Conservation (phyloP, 2,329 filamentous ascomycete genomes). For the Epichloe glyceriae region DNA sequence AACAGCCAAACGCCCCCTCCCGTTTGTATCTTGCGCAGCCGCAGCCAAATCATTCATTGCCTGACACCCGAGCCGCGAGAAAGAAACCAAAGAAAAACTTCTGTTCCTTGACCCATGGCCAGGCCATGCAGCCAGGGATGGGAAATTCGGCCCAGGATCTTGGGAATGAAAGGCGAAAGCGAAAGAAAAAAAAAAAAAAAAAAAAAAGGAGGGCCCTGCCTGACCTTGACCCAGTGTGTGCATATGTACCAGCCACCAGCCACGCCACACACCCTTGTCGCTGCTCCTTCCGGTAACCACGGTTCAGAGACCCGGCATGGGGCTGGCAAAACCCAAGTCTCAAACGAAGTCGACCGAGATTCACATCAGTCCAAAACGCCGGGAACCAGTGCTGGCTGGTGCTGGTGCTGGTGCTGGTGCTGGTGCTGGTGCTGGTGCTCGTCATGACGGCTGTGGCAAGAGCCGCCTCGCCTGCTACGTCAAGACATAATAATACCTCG, state of each 20-base stretch:
- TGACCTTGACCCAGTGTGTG: background rate
- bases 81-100: conserved; percentile 3
- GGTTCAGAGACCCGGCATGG: conserved; percentile 1
- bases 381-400: background rate
- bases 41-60: background rate
- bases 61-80: conserved; percentile 1
- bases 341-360: background rate
- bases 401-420: background rate
- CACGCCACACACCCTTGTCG: conserved; percentile 2
- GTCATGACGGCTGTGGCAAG: background rate
- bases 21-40: background rate
- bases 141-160: conserved; percentile 7
- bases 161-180: conserved; percentile 2
- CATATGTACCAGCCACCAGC: conserved; percentile 2
- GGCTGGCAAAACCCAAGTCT: background rate
- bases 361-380: background rate
- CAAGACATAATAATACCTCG: background rate
- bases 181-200: background rate
- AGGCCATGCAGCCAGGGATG: background rate
- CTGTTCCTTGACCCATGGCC: conserved; percentile 3
- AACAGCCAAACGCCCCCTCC: background rate
- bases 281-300: conserved; percentile 4
- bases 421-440: background rate
- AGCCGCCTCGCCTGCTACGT: background rate
- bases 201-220: background rate